Conservation (phyloP, 208 protist species). For the Wallacemonas collosoma region DNA sequence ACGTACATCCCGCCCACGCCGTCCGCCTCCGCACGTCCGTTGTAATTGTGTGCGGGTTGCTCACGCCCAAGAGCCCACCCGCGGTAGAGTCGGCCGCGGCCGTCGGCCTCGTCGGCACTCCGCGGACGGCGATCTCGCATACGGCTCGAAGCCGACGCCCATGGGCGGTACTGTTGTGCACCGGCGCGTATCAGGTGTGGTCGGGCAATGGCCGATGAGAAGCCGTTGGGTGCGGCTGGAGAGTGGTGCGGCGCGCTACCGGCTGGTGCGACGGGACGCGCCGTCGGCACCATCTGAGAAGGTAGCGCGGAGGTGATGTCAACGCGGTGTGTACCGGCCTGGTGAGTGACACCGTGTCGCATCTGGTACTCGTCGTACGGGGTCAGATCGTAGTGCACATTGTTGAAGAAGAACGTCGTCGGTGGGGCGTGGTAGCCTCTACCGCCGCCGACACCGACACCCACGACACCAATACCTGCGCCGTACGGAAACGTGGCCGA, state of each 20-base stretch:
- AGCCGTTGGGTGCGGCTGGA: not conserved
- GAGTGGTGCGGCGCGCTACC: not conserved
- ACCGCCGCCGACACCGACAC: not conserved
- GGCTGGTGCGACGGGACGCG: not conserved
- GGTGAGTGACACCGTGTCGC: slow-evolving; percentile 1
- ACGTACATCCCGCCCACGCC: slow-evolving; percentile 3
- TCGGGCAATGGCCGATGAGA: slow-evolving; percentile 7
- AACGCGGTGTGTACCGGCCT: not conserved
- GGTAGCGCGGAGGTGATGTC: too few species aligned
- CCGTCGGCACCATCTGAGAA: not conserved
- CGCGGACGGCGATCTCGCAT: not conserved
- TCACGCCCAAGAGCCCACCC: not conserved
- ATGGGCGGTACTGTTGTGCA: slow-evolving; percentile 9
- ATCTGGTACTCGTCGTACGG: slow-evolving; percentile 16
- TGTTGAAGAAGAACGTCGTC: slow-evolving; percentile 7
- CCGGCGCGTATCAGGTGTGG: slow-evolving; percentile 5
- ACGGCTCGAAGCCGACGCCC: not conserved
- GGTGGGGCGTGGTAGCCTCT: not conserved
- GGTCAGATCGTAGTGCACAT: slow-evolving; percentile 15
- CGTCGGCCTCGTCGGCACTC: not conserved
- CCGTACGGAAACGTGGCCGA: not conserved
- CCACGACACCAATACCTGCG: not conserved
- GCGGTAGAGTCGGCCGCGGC: not conserved
- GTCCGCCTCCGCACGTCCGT: too few species aligned
- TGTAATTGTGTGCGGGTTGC: too few species aligned